phyloP scores from a whole-genome alignment of 768 basidiomycete species.

The Exidia glandulosa region DNA sequence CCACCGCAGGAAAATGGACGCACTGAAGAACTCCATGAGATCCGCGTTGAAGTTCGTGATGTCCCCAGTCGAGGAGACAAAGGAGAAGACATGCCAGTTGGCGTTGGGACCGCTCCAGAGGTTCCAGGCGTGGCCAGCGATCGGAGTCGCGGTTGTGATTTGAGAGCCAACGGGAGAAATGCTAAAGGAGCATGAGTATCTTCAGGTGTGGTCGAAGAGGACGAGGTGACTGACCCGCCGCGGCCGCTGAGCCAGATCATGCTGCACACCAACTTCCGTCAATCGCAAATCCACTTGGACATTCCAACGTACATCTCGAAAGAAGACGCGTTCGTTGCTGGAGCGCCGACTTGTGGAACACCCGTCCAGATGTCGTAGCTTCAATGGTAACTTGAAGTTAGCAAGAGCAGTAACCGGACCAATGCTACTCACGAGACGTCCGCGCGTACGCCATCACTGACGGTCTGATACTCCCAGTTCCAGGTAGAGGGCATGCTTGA shows the following conservation, averaged over 20 bases:
- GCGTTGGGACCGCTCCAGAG: slow-evolving; percentile 43
- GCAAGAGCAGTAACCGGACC: background rate
- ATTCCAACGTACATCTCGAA: slow-evolving; percentile 39
- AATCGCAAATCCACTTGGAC: background rate
- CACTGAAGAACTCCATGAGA: slow-evolving; percentile 45
- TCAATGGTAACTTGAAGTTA: background rate
- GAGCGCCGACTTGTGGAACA: slow-evolving; percentile 26
- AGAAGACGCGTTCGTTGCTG: slow-evolving; percentile 36
- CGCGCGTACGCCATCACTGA: slow-evolving; percentile 37
- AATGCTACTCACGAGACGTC: slow-evolving; percentile 34
- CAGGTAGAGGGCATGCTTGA: slow-evolving; percentile 37
- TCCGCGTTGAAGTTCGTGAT: slow-evolving; percentile 42
- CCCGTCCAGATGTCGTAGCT: slow-evolving; percentile 51
- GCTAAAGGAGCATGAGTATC: slow-evolving; percentile 17
- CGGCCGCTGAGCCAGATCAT: slow-evolving; percentile 53
- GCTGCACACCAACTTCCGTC: slow-evolving; percentile 13
- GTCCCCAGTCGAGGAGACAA: slow-evolving; percentile 37
- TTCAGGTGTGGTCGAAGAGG: background rate
- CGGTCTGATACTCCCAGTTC: slow-evolving; percentile 37
- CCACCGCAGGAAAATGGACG: slow-evolving; percentile 6
- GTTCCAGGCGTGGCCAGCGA: slow-evolving; percentile 45
- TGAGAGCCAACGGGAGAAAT: slow-evolving; percentile 46
- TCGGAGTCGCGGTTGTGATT: slow-evolving; percentile 26
- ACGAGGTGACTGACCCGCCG: slow-evolving; percentile 31
- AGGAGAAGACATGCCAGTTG: slow-evolving; percentile 47